Evolutionary conservation across 805 yeast genomes (phyloP).

Genomic region (Sugiyamaella lignohabitans): DNA sequence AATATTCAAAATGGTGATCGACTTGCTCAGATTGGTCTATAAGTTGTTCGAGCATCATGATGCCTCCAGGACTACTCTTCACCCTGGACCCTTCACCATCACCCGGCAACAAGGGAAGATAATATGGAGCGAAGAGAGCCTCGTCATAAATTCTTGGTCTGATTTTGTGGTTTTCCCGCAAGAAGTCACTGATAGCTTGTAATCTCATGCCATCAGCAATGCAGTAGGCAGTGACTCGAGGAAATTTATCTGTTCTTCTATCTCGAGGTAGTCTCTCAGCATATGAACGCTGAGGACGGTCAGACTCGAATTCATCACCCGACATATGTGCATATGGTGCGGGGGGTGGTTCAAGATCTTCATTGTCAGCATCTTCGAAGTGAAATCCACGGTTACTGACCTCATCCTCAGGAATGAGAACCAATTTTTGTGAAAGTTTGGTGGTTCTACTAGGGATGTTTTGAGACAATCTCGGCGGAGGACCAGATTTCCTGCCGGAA

Average conservation of each 20-base stretch:
- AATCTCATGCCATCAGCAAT: slow-evolving; percentile 78
- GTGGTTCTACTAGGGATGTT: slow-evolving; percentile 53
- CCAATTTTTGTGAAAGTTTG: slow-evolving; percentile 78
- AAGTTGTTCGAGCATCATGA: slow-evolving; percentile 60
- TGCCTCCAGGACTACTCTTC: slow-evolving; percentile 33
- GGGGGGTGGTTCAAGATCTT: slow-evolving; percentile 24
- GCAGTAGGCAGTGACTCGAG: slow-evolving; percentile 87
- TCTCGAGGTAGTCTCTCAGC: slow-evolving; percentile 39
- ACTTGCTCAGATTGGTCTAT: slow-evolving; percentile 77
- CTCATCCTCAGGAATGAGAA: slow-evolving; percentile 60
- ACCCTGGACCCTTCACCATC: slow-evolving; percentile 36
- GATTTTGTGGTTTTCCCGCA: slow-evolving; percentile 68
- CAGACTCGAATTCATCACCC: slow-evolving; percentile 7
- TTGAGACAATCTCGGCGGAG: slow-evolving; percentile 20
- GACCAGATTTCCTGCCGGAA: neutral
- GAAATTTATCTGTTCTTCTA: slow-evolving; percentile 53
- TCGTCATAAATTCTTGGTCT: slow-evolving; percentile 86
- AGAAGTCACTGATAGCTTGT: slow-evolving; percentile 53
- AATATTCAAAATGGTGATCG: slow-evolving; percentile 89
- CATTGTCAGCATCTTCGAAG: slow-evolving; percentile 22
- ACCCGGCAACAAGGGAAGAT: slow-evolving; percentile 82
- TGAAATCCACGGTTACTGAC: slow-evolving; percentile 15
- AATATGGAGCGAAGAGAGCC: slow-evolving; percentile 84
- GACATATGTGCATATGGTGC: slow-evolving; percentile 5
- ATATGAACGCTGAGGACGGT: slow-evolving; percentile 20